Percentiles rank a stretch among this genome's conserved stretches.
Evolutionary conservation across 2,329 filamentous ascomycete genomes (phyloP).

Genomic region (Monosporascus cannonballus): DNA sequence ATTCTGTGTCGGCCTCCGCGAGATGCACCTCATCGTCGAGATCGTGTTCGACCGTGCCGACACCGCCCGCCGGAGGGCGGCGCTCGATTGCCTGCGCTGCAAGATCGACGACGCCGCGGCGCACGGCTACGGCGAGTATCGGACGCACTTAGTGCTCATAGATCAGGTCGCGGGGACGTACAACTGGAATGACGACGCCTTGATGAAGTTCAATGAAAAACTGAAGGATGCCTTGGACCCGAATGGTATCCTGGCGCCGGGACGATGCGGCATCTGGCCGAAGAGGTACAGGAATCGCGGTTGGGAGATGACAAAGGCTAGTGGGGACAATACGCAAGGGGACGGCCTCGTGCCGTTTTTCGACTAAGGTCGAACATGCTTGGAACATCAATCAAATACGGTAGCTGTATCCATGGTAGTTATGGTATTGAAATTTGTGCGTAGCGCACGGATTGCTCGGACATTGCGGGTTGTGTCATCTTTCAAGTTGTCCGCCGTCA

Average conservation of each 20-base stretch:
- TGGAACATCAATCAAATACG: no score
- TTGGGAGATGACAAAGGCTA: slow-evolving; percentile 30
- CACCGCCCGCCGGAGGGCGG: slow-evolving; percentile 15
- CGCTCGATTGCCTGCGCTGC: slow-evolving; percentile 21
- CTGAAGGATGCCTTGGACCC: slow-evolving; percentile 38
- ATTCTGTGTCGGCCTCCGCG: slow-evolving; percentile 35
- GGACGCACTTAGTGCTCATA: slow-evolving; percentile 38
- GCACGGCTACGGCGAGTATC: slow-evolving; percentile 36
- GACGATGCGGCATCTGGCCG: slow-evolving; percentile 27
- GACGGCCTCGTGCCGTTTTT: slow-evolving; percentile 16
- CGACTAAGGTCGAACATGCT: no score
- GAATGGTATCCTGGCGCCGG: slow-evolving; percentile 26
- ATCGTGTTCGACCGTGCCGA: slow-evolving; percentile 26
- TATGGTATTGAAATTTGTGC: no score
- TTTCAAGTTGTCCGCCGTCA: no score
- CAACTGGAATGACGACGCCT: slow-evolving; percentile 33
- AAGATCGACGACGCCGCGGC: slow-evolving; percentile 32
- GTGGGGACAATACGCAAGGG: slow-evolving; percentile 25
- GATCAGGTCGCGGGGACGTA: slow-evolving; percentile 38
- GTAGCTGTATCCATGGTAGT: no score
- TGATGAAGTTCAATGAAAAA: slow-evolving; percentile 34
- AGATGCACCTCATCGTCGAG: slow-evolving; percentile 36
- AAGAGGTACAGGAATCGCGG: slow-evolving; percentile 25
- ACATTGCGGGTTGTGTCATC: no score
- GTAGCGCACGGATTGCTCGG: no score